Conservation (phyloP, 2,329 filamentous ascomycete species). For the Aspergillus sp. region DNA sequence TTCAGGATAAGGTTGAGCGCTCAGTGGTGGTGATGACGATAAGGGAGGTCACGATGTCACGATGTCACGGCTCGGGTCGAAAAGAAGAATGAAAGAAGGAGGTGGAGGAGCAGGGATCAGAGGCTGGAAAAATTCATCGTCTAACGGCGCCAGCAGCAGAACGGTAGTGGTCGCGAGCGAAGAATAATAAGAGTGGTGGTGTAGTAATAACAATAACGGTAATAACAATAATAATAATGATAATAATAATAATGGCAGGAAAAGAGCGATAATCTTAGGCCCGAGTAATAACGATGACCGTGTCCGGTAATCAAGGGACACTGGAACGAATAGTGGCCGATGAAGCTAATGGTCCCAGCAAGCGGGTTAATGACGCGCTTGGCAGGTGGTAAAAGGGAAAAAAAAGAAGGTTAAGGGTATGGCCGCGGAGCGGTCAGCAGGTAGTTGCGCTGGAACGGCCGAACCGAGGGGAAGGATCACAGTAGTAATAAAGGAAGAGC, state of each 20-base stretch:
- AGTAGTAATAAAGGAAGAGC: constrained; percentile 5
- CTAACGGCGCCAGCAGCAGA: constrained; percentile 1
- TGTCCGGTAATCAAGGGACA: constrained; percentile 2
- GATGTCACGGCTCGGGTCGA: background rate
- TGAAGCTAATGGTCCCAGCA: constrained; percentile 7
- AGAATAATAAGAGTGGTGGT: background rate
- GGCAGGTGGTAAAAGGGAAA: background rate
- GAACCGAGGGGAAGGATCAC: constrained; percentile 7
- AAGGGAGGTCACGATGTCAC: constrained; percentile 5
- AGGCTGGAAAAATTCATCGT: constrained; percentile 6
- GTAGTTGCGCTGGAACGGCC: constrained; percentile 3
- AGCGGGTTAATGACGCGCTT: constrained; percentile 8
- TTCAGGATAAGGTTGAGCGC: background rate
- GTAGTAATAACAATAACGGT: background rate
- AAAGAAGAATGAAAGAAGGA: background rate
- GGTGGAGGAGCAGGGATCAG: constrained; percentile 4
- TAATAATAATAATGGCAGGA: background rate
- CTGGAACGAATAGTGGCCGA: constrained; percentile 7
- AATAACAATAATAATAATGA: no score
- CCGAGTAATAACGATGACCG: background rate
- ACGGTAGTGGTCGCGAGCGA: background rate
- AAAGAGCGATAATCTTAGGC: background rate
- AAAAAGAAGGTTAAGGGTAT: constrained; percentile 8
- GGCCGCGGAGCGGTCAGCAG: constrained; percentile 9
- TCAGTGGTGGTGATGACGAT: background rate